These are phyloP conservation scores for Pichia occidentalis DNA, from an alignment of 805 yeast species.

Conservation along the genomic window DNA sequence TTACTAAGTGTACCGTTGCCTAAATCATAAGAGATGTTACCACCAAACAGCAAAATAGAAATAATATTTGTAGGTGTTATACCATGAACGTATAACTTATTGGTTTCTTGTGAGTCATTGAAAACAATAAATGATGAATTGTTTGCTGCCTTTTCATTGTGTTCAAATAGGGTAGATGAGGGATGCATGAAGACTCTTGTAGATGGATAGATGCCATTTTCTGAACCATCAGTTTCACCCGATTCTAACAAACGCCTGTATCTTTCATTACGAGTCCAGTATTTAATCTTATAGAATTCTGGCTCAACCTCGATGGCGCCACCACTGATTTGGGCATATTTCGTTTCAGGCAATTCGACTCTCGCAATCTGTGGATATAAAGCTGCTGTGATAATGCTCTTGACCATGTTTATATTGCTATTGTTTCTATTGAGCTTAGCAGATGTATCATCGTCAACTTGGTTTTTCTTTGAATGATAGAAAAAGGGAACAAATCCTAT, in stretches of 20 bases:
- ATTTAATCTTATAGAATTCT: slow-evolving; percentile 64
- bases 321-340: slow-evolving; percentile 56
- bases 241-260: slow-evolving; percentile 27
- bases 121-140: slow-evolving; percentile 50
- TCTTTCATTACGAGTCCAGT: slow-evolving; percentile 64
- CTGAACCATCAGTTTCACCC: slow-evolving; percentile 12
- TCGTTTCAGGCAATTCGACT: slow-evolving; percentile 77
- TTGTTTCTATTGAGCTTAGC: slow-evolving; percentile 43
- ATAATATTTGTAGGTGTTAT: slow-evolving; percentile 74
- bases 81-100: slow-evolving; percentile 64
- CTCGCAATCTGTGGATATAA: slow-evolving; percentile 78
- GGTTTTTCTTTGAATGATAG: slow-evolving; percentile 28
- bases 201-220: slow-evolving; percentile 40
- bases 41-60: slow-evolving; percentile 77
- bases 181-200: slow-evolving; percentile 82
- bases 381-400: slow-evolving; percentile 71
- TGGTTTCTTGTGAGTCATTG: slow-evolving; percentile 49
- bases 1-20: slow-evolving; percentile 34
- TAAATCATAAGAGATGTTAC: slow-evolving; percentile 56
- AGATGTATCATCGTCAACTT: slow-evolving; percentile 11
- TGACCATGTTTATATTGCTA: slow-evolving; percentile 44
- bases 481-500: slow-evolving; percentile 65
- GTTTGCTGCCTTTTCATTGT: slow-evolving; percentile 23
- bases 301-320: slow-evolving; percentile 87
- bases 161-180: slow-evolving; percentile 61